These are phyloP conservation scores for Neofusicoccum parvum DNA, from an alignment of 2,329 filamentous ascomycete species.

Conservation along the genomic window DNA sequence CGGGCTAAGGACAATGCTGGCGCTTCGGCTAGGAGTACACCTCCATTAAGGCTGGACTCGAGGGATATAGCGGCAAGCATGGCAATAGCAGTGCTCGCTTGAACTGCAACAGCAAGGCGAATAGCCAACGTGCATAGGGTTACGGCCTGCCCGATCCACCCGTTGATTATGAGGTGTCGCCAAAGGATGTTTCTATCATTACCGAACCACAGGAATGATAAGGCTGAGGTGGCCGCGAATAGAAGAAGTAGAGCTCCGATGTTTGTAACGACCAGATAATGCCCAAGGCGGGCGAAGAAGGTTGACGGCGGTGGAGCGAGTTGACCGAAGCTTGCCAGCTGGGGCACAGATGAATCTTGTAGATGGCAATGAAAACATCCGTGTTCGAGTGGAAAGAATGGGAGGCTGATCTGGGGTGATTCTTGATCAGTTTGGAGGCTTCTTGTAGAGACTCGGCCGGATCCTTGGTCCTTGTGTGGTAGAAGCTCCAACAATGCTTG, in stretches of 20 bases:
- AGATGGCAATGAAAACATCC: too few relatives aligned
- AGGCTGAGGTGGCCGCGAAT: not conserved
- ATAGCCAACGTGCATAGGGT: not conserved
- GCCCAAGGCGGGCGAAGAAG: not conserved
- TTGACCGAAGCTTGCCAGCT: too few relatives aligned
- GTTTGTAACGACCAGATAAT: not conserved
- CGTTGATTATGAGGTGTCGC: not conserved
- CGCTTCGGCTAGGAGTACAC: not conserved
- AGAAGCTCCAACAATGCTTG: too few relatives aligned
- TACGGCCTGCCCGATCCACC: not conserved
- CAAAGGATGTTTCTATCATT: not conserved
- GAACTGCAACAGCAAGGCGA: not conserved
- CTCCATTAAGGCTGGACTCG: not conserved
- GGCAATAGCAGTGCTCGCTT: not conserved
- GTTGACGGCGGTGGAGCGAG: too few relatives aligned
- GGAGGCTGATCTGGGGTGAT: too few relatives aligned
- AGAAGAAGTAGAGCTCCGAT: not conserved
- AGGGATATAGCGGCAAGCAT: not conserved
- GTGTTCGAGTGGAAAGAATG: too few relatives aligned
- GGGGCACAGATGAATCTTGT: too few relatives aligned
- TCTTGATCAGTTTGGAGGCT: too few relatives aligned
- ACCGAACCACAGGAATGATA: not conserved
- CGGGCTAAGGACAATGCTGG: not conserved
- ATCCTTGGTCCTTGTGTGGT: too few relatives aligned
- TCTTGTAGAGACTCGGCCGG: too few relatives aligned